These are phyloP conservation scores for Mycena kentingensis DNA, from an alignment of 768 basidiomycete species.

Conservation along the genomic window DNA sequence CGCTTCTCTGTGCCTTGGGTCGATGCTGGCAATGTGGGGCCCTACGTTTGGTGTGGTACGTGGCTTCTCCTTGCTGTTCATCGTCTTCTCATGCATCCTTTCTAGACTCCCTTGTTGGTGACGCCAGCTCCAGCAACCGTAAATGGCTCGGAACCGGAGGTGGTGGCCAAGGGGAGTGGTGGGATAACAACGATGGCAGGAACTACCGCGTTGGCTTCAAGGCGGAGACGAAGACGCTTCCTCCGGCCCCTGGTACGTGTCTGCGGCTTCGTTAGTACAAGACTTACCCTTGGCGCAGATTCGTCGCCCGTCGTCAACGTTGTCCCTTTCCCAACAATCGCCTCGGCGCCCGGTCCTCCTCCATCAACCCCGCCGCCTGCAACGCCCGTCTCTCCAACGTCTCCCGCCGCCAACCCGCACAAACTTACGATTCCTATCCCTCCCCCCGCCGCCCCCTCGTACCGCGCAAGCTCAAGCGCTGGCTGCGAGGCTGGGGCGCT, in stretches of 20 bases:
- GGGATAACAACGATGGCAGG: slow-evolving; percentile 84
- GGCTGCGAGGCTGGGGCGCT: slow-evolving; percentile 27
- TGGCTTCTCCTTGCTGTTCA: slow-evolving; percentile 7
- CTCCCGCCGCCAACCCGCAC: neutral
- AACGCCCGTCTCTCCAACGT: neutral
- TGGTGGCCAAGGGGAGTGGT: slow-evolving; percentile 66
- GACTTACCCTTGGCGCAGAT: neutral
- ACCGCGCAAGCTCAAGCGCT: slow-evolving; percentile 20
- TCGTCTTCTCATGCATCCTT: neutral
- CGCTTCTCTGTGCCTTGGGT: slow-evolving; percentile 41
- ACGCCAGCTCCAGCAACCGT: neutral
- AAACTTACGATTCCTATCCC: neutral
- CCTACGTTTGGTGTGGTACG: slow-evolving; percentile 21
- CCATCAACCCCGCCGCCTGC: slow-evolving; percentile 3
- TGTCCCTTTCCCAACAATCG: slow-evolving; percentile 7
- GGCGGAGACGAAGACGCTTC: too few species aligned
- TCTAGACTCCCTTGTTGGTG: neutral
- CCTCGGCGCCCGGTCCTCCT: slow-evolving; percentile 14
- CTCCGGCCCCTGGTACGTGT: too few species aligned
- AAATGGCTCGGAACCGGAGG: slow-evolving; percentile 17
- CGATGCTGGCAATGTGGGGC: slow-evolving; percentile 8
- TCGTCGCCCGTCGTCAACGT: neutral
- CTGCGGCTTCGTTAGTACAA: too few species aligned
- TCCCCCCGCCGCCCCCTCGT: slow-evolving; percentile 15
- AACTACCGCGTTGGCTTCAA: slow-evolving; percentile 82